A percentile compares a stretch with the other conserved stretches of the same genome.
phyloP scores from a whole-genome alignment of 1,284 basidiomycete species.

The Cerioporus squamosus region DNA sequence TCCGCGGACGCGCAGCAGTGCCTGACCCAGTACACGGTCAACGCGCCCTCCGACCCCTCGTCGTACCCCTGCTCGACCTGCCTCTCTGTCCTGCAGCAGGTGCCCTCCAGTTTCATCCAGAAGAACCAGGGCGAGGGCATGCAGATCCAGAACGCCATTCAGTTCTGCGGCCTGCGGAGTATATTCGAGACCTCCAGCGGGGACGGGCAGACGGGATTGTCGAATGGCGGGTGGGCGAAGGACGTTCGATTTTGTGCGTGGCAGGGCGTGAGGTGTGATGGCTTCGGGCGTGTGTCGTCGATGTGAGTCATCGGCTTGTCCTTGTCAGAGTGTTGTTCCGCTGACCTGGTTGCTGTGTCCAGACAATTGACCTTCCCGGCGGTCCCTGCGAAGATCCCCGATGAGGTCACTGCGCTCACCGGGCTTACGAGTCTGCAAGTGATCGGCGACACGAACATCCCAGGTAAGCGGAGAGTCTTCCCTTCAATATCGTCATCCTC shows the following conservation, averaged over 20 bases:
- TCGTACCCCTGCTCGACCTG: conserved; percentile 55
- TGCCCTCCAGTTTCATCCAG: conserved; percentile 42
- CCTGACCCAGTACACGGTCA: conserved; percentile 49
- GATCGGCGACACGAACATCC: conserved; percentile 46
- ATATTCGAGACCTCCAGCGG: conserved; percentile 49
- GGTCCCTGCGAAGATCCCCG: conserved; percentile 49
- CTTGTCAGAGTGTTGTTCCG: background rate
- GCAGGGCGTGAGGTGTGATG: conserved; percentile 51
- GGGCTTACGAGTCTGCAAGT: conserved; percentile 44
- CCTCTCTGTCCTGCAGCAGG: conserved; percentile 43
- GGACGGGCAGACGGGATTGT: conserved; percentile 43
- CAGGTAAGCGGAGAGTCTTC: conserved; percentile 43
- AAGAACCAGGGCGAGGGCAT: conserved; percentile 38
- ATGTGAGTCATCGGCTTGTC: conserved; percentile 41
- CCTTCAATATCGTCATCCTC: background rate
- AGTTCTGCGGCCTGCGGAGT: conserved; percentile 56
- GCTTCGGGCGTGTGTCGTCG: conserved; percentile 44
- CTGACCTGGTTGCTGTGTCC: background rate
- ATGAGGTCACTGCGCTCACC: conserved; percentile 46
- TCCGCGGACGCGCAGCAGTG: conserved; percentile 48
- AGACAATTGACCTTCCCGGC: conserved; percentile 52
- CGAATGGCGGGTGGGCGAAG: conserved; percentile 51
- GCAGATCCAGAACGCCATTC: conserved; percentile 41
- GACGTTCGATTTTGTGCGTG: conserved; percentile 53
- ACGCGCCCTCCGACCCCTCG: conserved; percentile 48